A percentile compares a stretch with the other conserved stretches of the same genome.
Conservation (phyloP, 1,284 basidiomycete genomes). For the Phaffia rhodozyma region DNA sequence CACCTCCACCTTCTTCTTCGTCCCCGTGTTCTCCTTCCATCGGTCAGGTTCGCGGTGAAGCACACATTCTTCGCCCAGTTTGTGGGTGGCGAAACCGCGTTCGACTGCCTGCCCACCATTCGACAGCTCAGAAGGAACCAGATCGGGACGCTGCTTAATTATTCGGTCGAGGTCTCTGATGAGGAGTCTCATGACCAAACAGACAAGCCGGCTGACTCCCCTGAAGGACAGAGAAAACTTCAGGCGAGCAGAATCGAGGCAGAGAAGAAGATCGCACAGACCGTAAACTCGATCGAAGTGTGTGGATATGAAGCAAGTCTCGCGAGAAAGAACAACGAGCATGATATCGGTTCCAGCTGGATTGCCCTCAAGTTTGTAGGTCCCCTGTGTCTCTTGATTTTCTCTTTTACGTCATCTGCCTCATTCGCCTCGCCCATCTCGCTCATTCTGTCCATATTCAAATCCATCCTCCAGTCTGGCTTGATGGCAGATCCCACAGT, state of each 20-base stretch:
- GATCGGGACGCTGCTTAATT: conserved; percentile 68
- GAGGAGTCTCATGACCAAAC: not conserved
- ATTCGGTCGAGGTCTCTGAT: conserved; percentile 58
- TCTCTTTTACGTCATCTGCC: not conserved
- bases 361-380: conserved; percentile 68
- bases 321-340: conserved; percentile 20
- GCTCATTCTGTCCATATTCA: not conserved
- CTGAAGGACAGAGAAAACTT: not conserved
- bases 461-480: conserved; percentile 28
- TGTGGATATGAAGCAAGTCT: conserved; percentile 53
- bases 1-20: not conserved
- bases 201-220: not conserved
- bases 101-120: conserved; percentile 54
- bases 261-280: conserved; percentile 56
- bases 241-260: conserved; percentile 28
- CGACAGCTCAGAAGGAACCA: conserved; percentile 50
- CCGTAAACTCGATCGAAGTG: conserved; percentile 57
- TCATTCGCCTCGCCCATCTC: not conserved
- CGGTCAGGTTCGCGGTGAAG: conserved; percentile 44
- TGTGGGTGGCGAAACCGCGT: conserved; percentile 72
- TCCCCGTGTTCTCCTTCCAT: not conserved
- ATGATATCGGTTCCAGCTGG: conserved; percentile 48
- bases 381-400: conserved; percentile 1
- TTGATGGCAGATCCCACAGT: conserved; percentile 31
- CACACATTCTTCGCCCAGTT: conserved; percentile 76